phyloP scores from a whole-genome alignment of 2,329 filamentous ascomycete species.

The Endoconidiophora polonica region DNA sequence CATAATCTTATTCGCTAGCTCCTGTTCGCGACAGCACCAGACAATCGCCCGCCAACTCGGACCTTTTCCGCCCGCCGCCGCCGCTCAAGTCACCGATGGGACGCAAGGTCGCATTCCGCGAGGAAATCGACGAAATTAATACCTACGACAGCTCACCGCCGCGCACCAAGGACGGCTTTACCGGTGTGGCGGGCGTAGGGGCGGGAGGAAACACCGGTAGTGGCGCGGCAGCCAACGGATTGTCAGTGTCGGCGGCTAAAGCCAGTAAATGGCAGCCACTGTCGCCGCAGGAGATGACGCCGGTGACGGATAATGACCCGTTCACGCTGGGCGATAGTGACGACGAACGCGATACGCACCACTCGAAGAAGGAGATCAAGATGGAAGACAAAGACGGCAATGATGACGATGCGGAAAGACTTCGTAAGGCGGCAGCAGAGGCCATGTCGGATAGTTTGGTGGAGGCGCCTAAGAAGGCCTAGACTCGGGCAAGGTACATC shows the following conservation, averaged over 20 bases:
- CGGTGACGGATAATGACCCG: conserved; percentile 60
- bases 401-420: conserved; percentile 40
- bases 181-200: not conserved
- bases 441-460: conserved; percentile 41
- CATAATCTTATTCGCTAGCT: conserved; percentile 21
- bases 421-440: conserved; percentile 49
- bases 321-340: conserved; percentile 95
- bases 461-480: conserved; percentile 20
- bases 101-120: conserved; percentile 40
- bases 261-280: conserved; percentile 95
- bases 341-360: conserved; percentile 54
- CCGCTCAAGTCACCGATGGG: conserved; percentile 35
- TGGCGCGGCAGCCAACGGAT: not conserved
- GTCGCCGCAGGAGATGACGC: conserved; percentile 48
- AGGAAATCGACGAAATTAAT: conserved; percentile 56
- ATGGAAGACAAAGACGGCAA: conserved; percentile 35
- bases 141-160: conserved; percentile 53
- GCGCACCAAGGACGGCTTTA: conserved; percentile 31
- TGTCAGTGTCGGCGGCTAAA: conserved; percentile 37
- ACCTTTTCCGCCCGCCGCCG: conserved; percentile 58
- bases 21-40: conserved; percentile 30
- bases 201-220: not conserved
- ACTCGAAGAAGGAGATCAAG: conserved; percentile 23
- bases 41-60: conserved; percentile 56
- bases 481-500: not conserved